These are phyloP conservation scores for Lichenothelia convexa DNA, from an alignment of 495 filamentous ascomycete species.

Conservation along the genomic window DNA sequence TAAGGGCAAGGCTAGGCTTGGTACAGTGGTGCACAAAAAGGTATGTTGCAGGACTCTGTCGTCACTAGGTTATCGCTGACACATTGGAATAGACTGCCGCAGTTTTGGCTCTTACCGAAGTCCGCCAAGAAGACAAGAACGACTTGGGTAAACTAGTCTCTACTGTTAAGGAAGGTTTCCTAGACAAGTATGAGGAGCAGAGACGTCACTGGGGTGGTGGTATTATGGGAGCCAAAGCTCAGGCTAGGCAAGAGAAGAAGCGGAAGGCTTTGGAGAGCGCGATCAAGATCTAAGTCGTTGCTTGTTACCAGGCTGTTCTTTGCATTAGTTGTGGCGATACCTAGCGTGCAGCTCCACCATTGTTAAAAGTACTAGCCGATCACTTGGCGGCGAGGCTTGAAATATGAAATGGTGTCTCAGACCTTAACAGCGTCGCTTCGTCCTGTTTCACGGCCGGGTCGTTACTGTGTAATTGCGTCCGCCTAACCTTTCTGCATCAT, in stretches of 20 bases:
- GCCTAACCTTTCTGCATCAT: too few species aligned
- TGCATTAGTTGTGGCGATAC: too few species aligned
- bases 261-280: conserved; percentile 80
- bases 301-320: too few species aligned
- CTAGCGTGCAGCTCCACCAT: too few species aligned
- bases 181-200: conserved; percentile 83
- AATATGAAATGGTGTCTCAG: too few species aligned
- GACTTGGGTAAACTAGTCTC: conserved; percentile 93
- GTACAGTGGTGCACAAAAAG: conserved; percentile 99
- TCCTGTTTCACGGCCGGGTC: too few species aligned
- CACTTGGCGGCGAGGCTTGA: too few species aligned
- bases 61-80: conserved; percentile 11
- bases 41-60: conserved; percentile 23
- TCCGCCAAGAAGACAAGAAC: conserved; percentile 89
- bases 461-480: too few species aligned
- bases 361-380: too few species aligned
- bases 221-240: conserved; percentile 97
- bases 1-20: conserved; percentile 98
- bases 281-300: conserved; percentile 96
- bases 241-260: conserved; percentile 85
- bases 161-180: conserved; percentile 94
- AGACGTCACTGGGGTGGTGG: conserved; percentile 98
- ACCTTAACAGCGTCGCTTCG: too few species aligned
- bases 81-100: conserved; percentile 58
- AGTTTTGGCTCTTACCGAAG: conserved; percentile 88